Conservation (phyloP, 371 early-diverging fungal genomes). For the Smittium mucronatum region DNA sequence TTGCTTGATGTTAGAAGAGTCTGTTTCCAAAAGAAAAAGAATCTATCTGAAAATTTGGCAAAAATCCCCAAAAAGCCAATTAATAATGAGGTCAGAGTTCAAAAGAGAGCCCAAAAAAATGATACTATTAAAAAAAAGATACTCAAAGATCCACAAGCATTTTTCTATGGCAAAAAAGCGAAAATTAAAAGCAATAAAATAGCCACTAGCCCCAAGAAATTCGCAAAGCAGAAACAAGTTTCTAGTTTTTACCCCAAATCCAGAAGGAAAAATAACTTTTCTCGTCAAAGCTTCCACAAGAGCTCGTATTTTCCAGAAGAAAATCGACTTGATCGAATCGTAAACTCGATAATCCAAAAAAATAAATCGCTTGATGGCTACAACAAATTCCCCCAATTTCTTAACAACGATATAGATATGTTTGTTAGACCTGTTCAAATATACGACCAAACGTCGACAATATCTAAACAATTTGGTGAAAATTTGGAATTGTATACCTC, state of each 20-base stretch:
- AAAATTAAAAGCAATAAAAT: neutral
- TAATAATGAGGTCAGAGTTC: neutral
- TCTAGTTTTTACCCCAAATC: neutral
- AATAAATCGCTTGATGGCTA: neutral
- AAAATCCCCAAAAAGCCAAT: neutral
- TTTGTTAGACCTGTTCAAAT: neutral
- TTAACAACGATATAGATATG: neutral
- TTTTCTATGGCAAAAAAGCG: neutral
- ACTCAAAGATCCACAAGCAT: neutral
- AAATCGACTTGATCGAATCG: neutral
- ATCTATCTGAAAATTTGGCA: neutral
- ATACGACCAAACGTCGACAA: neutral
- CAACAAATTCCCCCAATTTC: neutral
- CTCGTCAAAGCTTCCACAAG: neutral
- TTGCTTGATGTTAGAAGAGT: constrained; percentile 12
- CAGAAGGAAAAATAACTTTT: neutral
- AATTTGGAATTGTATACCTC: neutral
- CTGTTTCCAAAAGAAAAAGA: constrained; percentile 7
- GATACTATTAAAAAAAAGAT: neutral
- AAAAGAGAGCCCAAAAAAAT: neutral
- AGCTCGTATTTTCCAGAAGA: neutral
- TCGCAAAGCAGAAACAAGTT: neutral
- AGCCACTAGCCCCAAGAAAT: neutral
- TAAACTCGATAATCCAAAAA: neutral
- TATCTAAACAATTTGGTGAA: neutral